A percentile compares a stretch with the other conserved stretches of the same genome.
Conservation (phyloP, 75 land plant species). For the Picea sitchensis region DNA sequence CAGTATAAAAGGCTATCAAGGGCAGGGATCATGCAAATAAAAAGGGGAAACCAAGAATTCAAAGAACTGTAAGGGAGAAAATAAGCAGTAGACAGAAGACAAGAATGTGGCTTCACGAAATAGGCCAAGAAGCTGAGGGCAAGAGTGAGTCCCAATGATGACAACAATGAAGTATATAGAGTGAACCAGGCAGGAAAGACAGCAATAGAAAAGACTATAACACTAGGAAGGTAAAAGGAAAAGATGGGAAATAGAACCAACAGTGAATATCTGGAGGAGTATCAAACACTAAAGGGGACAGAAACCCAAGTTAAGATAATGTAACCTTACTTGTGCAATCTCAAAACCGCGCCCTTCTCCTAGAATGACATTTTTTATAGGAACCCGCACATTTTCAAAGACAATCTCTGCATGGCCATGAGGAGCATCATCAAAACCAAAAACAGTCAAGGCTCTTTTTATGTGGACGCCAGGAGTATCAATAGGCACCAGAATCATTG, state of each 20-base stretch:
- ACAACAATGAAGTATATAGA: not conserved
- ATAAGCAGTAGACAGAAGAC: not conserved
- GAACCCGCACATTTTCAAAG: conserved; percentile 84
- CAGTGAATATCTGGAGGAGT: not conserved
- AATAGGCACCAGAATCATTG: conserved; percentile 89
- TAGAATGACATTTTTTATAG: conserved; percentile 66
- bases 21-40: not conserved
- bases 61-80: too few relatives aligned
- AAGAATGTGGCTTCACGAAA: not conserved
- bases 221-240: not conserved
- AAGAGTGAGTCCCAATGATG: not conserved
- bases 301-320: not conserved
- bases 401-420: conserved; percentile 96
- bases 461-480: conserved; percentile 77
- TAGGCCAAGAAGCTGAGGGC: not conserved
- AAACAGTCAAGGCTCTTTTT: conserved; percentile 74
- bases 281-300: not conserved
- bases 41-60: not conserved
- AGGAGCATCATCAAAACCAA: conserved; percentile 99
- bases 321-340: conserved; percentile 78
- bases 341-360: conserved; percentile 99
- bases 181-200: not conserved
- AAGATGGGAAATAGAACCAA: not conserved
- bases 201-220: not conserved
- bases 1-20: not conserved